Evolutionary conservation across 2,329 filamentous ascomycete species (phyloP).

Genomic region (Verruconis gallopava): DNA sequence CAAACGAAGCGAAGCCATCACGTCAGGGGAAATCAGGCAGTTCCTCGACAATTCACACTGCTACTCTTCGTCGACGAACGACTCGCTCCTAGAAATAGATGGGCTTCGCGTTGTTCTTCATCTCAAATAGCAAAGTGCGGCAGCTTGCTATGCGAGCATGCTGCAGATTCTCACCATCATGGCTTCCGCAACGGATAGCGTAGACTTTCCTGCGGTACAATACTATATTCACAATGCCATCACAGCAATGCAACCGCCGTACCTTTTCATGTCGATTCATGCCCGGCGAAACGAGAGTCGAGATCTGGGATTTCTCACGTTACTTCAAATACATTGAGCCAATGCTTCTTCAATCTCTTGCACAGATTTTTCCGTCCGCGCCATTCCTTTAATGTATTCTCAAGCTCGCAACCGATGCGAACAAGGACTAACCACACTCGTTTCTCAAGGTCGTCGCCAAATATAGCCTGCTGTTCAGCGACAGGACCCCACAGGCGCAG

Average conservation of each 20-base stretch:
- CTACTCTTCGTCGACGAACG: too few species aligned
- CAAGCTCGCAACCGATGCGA: conserved; percentile 14
- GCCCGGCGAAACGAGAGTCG: background rate
- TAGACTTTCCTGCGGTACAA: background rate
- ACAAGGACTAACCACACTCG: conserved; percentile 17
- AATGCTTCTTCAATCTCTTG: conserved; percentile 12
- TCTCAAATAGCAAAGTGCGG: conserved; percentile 16
- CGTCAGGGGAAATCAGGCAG: too few species aligned
- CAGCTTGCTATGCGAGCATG: background rate
- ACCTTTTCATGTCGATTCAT: background rate
- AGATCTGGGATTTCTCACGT: background rate
- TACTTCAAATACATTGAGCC: conserved; percentile 3
- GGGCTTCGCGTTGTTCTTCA: too few species aligned
- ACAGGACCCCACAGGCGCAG: conserved; percentile 16
- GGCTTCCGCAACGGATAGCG: background rate
- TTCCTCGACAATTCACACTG: too few species aligned
- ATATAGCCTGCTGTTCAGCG: conserved; percentile 13
- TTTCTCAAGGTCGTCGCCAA: conserved; percentile 17
- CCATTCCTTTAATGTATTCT: conserved; percentile 14
- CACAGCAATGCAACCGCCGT: background rate
- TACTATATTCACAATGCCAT: background rate
- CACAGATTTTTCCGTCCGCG: conserved; percentile 11
- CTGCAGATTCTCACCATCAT: background rate
- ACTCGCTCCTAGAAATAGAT: too few species aligned
- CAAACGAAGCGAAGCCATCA: too few species aligned